These are phyloP conservation scores for Pythium plurisporium DNA, from an alignment of 352 stramenopile species.

Conservation along the genomic window DNA sequence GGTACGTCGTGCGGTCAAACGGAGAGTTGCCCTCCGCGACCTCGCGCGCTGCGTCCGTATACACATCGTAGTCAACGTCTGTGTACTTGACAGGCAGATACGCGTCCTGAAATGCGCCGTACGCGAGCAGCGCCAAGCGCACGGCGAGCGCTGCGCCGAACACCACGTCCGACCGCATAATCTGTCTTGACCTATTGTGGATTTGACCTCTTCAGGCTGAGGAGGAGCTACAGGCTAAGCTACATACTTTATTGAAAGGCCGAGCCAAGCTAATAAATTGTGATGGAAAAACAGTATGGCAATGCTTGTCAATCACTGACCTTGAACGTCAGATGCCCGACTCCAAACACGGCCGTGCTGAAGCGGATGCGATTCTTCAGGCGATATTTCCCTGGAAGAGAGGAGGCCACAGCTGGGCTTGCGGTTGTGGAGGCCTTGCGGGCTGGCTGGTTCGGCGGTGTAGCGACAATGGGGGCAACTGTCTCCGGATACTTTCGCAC, in stretches of 20 bases:
- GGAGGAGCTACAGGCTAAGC: neutral
- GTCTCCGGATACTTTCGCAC: constrained; percentile 53
- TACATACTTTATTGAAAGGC: no score
- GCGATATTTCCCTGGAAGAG: constrained; percentile 1
- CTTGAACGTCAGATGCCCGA: constrained; percentile 52
- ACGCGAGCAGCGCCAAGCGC: constrained; percentile 63
- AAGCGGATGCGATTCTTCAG: constrained; percentile 75
- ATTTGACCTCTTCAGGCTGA: no score
- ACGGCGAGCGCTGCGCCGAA: constrained; percentile 51
- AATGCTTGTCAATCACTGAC: constrained; percentile 27
- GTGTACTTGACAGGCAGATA: constrained; percentile 94
- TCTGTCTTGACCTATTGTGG: no score
- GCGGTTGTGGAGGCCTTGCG: constrained; percentile 1
- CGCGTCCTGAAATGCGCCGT: constrained; percentile 69
- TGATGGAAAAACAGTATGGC: neutral
- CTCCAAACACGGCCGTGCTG: constrained; percentile 65
- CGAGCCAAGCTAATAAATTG: neutral
- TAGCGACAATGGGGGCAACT: constrained; percentile 2
- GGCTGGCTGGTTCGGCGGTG: neutral
- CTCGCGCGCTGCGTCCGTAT: constrained; percentile 94
- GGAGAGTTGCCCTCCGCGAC: constrained; percentile 86
- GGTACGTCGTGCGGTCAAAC: constrained; percentile 97
- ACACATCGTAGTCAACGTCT: constrained; percentile 99
- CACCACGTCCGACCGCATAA: constrained; percentile 23
- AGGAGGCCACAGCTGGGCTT: neutral